Base-by-base conservation (phyloP, 2,329 filamentous ascomycete species). In the Fusarium incarnatum region DNA sequence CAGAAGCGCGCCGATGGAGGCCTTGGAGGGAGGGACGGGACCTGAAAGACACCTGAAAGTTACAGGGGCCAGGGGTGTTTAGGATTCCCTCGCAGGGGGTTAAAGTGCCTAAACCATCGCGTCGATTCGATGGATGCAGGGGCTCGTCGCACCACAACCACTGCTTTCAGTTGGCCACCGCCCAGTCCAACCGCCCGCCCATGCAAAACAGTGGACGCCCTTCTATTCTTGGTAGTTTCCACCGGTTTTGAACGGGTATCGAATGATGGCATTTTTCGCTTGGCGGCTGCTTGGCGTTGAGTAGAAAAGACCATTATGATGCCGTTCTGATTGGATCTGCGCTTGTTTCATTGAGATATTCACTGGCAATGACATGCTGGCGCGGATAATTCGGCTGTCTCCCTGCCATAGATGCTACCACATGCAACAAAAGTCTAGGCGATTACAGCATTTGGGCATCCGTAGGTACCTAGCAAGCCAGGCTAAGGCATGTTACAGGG, bases 81-180 rank as follows among this genome's bases (percentile, higher is more conserved):
- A 13, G 10, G 34, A 18, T n/a, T n/a, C 34, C 18, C 18, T 37
- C 18, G 13, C 50, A 46, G 13, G 46, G 53, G 60, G 27, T 15
- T 27, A 28, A 52, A 52, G 49, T 40, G 47, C 22, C 20, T 49
- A 48, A 48, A 32, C 20, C 54, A 65, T 65, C 52, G 53, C 23
- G 57, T 65, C 60, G 34, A 45, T 49, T 30, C 58, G 23, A 44
- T 37, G 22, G 28, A 63, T 64, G 62, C 72, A 74, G 72, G 72
- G 72, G 72, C 54, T 22, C 61, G 72, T 74, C 72, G 70, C 72
- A 74, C 72, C 62, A 74, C 67, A 62, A 66, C 67, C 60, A 52
- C 60, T 65, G 47, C 54, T 67, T 63, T 68, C 68, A 70, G 67
- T 64, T 71, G 56, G 46, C 49, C 68, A 70, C 67, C 67, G 66